Base-by-base conservation (phyloP, 1,284 basidiomycete genomes). In the Malassezia dermatis region DNA sequence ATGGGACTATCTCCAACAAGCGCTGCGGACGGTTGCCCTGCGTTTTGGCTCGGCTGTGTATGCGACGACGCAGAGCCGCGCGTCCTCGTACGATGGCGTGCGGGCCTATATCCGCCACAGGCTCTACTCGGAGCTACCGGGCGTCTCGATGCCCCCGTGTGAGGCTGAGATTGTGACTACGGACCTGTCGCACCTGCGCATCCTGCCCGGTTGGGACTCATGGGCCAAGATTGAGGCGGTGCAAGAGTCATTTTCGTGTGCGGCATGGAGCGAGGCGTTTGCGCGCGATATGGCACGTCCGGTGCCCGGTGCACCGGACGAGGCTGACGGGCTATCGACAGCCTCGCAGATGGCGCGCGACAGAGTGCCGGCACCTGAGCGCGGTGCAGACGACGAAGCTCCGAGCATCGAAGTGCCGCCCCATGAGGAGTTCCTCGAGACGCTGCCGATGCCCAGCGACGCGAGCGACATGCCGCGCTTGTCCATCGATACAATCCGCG, bases 121-220 rank as follows among this genome's bases (percentile, higher is more conserved):
- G 23, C 95, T 94, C 73, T 80, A 82, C 42, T 83, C 85, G 5
- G 34, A 23, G 7, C 23, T 27, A 6, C n/a, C 80, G 3, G 77
- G 80, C 7, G 80, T 83, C 17, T 19, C 82, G 80, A 26, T 17
- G 11, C 27, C 11, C 8, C n/a, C 8, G 56, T 80, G 3, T 82
- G 88, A 56, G 85, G 86, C 59, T 85, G 93, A 0, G 95, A 94
- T 69, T 10, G 30, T 28, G 31, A 86, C 88, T 0, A 79, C 96
- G 24, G 93, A 98, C 71, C 82, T 90, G 28, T 90, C 95, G 67
- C 84, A 83, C 8, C 86, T 98, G 45, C 81, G 94, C 44, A 84
- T 98, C 0, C 94, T 93, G 1, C 81, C 86, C 1, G 94, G 93
- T 2, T 98, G 93, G 94, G 93, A 98, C 75, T 88, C 86, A 61